phyloP scores from a whole-genome alignment of 805 yeast genomes.

The Candida ipomoeae region DNA sequence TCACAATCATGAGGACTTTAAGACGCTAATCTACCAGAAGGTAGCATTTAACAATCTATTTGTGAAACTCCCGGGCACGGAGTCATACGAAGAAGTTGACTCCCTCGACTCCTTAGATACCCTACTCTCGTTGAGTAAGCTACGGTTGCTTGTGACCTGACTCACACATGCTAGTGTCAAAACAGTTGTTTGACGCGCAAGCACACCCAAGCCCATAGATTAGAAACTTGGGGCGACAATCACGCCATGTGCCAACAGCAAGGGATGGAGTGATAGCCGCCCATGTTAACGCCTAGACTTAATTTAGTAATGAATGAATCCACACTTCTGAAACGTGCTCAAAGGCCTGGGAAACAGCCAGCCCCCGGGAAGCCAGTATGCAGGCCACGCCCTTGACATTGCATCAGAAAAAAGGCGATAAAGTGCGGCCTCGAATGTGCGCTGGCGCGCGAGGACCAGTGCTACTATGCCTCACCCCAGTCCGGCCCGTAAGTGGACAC shows the following conservation, averaged over 20 bases:
- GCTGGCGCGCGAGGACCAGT: neutral
- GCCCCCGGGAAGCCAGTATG: neutral
- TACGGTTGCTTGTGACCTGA: conserved; percentile 20
- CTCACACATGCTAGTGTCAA: neutral
- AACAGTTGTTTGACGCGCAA: neutral
- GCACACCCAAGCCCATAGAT: neutral
- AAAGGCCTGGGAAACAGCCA: neutral
- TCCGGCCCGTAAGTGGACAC: neutral
- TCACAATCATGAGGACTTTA: conserved; percentile 18
- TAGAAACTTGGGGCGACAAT: neutral
- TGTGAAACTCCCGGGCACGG: conserved; percentile 22
- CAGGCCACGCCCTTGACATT: neutral
- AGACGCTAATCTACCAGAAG: conserved; percentile 22
- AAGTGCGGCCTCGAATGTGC: neutral
- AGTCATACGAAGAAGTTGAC: conserved; percentile 27
- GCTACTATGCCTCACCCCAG: neutral
- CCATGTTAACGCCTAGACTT: neutral
- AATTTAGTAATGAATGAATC: neutral
- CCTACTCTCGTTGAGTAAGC: conserved; percentile 20
- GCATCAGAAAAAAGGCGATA: neutral
- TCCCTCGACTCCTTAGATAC: conserved; percentile 13
- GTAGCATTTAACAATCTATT: conserved; percentile 24
- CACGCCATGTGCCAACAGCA: neutral
- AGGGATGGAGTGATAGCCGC: neutral
- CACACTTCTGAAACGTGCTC: neutral